Percentiles rank a stretch among this genome's conserved stretches.
These are phyloP conservation scores for Aspergillus versicolor DNA, from an alignment of 2,329 filamentous ascomycete genomes.

Conservation along the genomic window DNA sequence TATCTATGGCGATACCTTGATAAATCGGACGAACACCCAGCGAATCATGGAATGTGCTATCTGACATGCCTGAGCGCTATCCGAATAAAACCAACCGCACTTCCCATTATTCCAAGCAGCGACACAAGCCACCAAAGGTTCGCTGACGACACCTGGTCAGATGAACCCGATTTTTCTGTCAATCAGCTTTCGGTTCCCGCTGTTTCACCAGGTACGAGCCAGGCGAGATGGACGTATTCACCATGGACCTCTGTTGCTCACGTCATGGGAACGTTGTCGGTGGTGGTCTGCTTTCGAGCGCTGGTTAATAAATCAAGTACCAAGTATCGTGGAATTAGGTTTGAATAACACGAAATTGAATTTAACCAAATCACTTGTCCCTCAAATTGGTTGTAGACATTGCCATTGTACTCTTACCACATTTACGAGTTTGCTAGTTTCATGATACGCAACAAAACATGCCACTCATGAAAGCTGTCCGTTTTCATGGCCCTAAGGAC, in stretches of 20 bases:
- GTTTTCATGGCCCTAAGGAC: conserved; percentile 37
- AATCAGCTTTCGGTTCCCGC: background rate
- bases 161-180: background rate
- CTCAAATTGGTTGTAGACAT: background rate
- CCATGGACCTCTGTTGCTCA: background rate
- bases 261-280: conserved; percentile 1
- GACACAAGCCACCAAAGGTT: conserved; percentile 1
- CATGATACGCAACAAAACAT: background rate
- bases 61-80: background rate
- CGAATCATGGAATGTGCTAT: background rate
- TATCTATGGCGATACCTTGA: no score
- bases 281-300: background rate
- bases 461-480: conserved; percentile 29
- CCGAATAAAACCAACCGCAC: background rate
- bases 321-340: background rate
- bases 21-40: background rate
- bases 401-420: background rate
- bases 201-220: background rate
- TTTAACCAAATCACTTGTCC: background rate
- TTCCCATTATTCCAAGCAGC: background rate
- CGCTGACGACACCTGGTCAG: conserved; percentile 8
- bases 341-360: background rate
- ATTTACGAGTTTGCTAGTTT: background rate
- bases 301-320: background rate
- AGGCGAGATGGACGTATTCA: background rate